Percentiles rank a stretch among this genome's conserved stretches.
phyloP scores from a whole-genome alignment of 2,329 filamentous ascomycete species.

The Fusarium azukiicola region DNA sequence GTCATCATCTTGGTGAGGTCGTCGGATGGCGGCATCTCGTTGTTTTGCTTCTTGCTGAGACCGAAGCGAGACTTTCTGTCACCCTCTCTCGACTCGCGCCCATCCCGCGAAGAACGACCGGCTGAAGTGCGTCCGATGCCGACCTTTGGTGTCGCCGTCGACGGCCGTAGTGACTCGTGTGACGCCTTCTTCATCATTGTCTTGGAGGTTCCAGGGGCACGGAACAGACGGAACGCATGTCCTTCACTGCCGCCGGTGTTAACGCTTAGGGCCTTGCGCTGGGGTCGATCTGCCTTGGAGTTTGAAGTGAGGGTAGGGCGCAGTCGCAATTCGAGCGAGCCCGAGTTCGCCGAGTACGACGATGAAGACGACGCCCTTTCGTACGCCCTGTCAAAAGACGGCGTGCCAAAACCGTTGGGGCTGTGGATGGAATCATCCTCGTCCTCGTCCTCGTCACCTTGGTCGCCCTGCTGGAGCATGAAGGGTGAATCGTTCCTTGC shows the following conservation, averaged over 20 bases:
- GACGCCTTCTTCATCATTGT: conserved; percentile 75
- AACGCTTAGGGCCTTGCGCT: conserved; percentile 72
- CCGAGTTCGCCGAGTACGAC: conserved; percentile 81
- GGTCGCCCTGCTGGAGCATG: conserved; percentile 66
- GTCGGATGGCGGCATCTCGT: conserved; percentile 86
- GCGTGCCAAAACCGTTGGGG: conserved; percentile 61
- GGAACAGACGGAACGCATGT: conserved; percentile 75
- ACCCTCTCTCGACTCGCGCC: conserved; percentile 59
- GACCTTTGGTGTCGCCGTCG: conserved; percentile 65
- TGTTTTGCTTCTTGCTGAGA: conserved; percentile 70
- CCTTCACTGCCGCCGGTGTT: conserved; percentile 70
- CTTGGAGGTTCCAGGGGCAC: conserved; percentile 67
- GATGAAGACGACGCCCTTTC: conserved; percentile 69
- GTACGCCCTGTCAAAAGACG: conserved; percentile 67
- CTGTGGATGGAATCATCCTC: conserved; percentile 68
- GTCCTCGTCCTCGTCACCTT: conserved; percentile 67
- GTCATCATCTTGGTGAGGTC: conserved; percentile 98
- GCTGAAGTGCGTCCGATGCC: conserved; percentile 70
- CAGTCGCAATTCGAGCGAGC: conserved; percentile 90
- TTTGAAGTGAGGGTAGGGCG: conserved; percentile 88
- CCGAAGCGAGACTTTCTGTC: conserved; percentile 79
- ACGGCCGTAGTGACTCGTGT: conserved; percentile 75
- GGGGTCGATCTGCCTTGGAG: conserved; percentile 58
- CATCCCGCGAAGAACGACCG: conserved; percentile 66
- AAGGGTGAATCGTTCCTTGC: conserved; percentile 82